Evolutionary conservation across 768 basidiomycete species (phyloP).

Genomic region (Suillus sp.): DNA sequence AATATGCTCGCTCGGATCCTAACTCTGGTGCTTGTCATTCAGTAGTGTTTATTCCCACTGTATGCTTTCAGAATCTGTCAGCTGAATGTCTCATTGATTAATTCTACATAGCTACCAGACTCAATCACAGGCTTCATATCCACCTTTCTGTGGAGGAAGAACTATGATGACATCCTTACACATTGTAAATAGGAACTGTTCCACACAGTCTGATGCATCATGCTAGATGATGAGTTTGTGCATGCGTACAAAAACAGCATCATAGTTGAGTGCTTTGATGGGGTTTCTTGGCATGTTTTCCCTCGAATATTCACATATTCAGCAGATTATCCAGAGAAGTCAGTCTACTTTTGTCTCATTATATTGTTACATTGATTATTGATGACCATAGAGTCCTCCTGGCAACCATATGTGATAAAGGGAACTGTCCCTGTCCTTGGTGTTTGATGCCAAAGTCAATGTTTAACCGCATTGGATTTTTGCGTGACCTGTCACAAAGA

Average conservation of each 20-base stretch:
- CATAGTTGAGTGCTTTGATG: neutral
- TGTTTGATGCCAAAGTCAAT: neutral
- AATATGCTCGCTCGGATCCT: slow-evolving; percentile 38
- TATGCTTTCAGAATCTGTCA: slow-evolving; percentile 13
- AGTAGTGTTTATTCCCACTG: slow-evolving; percentile 45
- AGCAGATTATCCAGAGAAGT: neutral
- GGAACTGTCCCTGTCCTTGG: fast-evolving
- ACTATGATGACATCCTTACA: fast-evolving
- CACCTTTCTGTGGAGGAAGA: neutral
- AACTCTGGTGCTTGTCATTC: slow-evolving; percentile 38
- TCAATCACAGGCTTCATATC: neutral
- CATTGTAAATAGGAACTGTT: neutral
- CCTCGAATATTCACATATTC: neutral
- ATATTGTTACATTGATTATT: no score
- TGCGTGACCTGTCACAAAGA: fast-evolving
- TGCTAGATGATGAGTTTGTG: neutral
- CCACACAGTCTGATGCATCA: neutral
- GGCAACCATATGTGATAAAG: neutral
- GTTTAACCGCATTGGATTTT: neutral
- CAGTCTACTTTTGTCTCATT: no score
- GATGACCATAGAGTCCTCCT: neutral
- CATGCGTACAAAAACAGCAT: neutral
- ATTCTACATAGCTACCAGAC: no score
- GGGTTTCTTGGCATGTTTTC: neutral
- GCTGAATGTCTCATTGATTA: no score